Percentiles rank a stretch among this genome's conserved stretches.
Evolutionary conservation across 2,329 filamentous ascomycete species (phyloP).

Genomic region (Colletotrichum abscissum): DNA sequence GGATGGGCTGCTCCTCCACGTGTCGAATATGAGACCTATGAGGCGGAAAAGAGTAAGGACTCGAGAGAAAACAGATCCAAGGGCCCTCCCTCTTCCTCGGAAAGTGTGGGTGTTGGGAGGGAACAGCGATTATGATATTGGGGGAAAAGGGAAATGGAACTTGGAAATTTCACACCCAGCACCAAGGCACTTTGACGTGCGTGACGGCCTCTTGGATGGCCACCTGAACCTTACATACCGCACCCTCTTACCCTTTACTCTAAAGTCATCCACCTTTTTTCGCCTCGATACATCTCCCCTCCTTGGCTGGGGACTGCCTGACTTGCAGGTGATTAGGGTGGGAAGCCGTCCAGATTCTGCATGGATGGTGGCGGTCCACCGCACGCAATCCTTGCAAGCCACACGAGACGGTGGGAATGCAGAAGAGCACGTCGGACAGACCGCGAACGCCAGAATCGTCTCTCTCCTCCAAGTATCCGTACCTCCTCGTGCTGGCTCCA

Average conservation of each 20-base stretch:
- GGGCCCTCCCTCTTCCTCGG: not conserved
- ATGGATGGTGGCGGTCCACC: slow-evolving; percentile 31
- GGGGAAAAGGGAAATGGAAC: not conserved
- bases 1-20: slow-evolving; percentile 25
- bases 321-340: slow-evolving; percentile 37
- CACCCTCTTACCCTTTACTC: slow-evolving; percentile 31
- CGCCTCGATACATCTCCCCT: slow-evolving; percentile 17
- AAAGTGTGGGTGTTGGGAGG: slow-evolving; percentile 10
- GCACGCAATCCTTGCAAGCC: slow-evolving; percentile 33
- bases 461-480: not conserved
- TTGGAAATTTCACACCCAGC: slow-evolving; percentile 8
- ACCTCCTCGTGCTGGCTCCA: not conserved
- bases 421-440: slow-evolving; percentile 21
- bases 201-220: slow-evolving; percentile 26
- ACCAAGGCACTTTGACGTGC: slow-evolving; percentile 24
- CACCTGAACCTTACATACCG: slow-evolving; percentile 36
- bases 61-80: not conserved
- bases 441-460: slow-evolving; percentile 15
- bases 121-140: slow-evolving; percentile 30
- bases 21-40: slow-evolving; percentile 28
- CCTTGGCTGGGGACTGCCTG: slow-evolving; percentile 34
- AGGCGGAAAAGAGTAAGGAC: slow-evolving; percentile 6
- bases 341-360: slow-evolving; percentile 36
- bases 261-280: slow-evolving; percentile 28
- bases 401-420: slow-evolving; percentile 33